Evolutionary conservation across 73 alveolate genomes (phyloP).

Genomic region (Paramecium caudatum): DNA sequence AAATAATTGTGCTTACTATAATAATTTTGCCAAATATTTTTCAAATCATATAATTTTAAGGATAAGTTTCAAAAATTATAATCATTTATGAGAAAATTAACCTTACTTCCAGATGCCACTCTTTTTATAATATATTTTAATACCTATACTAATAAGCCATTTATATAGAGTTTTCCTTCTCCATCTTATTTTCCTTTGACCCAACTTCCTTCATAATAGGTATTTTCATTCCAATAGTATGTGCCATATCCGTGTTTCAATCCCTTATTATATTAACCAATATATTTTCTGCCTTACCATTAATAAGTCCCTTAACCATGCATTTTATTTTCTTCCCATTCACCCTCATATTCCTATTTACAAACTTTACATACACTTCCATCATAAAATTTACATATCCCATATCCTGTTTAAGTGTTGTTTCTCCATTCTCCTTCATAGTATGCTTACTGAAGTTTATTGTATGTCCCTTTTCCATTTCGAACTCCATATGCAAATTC

Average conservation of each 20-base stretch:
- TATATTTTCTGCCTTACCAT: constrained; percentile 96
- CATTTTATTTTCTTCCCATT: constrained; percentile 78
- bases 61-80: too few species aligned
- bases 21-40: too few species aligned
- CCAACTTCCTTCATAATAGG: constrained; percentile 25
- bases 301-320: constrained; percentile 92
- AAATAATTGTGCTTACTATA: too few species aligned
- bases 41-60: too few species aligned
- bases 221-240: constrained; percentile 82
- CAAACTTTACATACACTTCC: constrained; percentile 79
- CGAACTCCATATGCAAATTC: constrained; percentile 80
- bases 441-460: constrained; percentile 74
- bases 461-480: constrained; percentile 80
- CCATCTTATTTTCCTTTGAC: not conserved
- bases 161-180: not conserved
- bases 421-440: constrained; percentile 82
- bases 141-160: not conserved
- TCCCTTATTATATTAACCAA: constrained; percentile 93
- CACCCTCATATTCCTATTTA: constrained; percentile 58
- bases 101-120: too few species aligned
- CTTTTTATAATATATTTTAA: too few species aligned
- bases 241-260: constrained; percentile 95
- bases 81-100: too few species aligned
- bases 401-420: constrained; percentile 87
- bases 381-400: constrained; percentile 89